Evolutionary conservation across 352 stramenopile genomes (phyloP), one percentile per base, ranked within the genome.

Genomic region (Phytophthora pseudosyringae): DNA sequence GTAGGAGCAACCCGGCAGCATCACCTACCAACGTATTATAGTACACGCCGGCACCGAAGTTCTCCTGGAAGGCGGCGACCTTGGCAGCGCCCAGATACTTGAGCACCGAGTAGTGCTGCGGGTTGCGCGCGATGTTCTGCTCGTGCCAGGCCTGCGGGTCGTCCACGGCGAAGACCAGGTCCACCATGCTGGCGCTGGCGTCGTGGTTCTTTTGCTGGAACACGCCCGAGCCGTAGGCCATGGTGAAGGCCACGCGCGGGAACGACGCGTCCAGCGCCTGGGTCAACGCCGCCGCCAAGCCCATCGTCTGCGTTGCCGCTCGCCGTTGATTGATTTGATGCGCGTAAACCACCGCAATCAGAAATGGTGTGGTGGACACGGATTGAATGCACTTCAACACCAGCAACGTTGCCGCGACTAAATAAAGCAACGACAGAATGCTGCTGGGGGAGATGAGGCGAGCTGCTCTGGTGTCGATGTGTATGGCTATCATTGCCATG

Each of bases 91-190:
- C 89, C 45, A 94, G 64, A 61, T 75, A 73, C 70, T 93, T 80
- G 32, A 97, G 73, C 21, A 90, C 70, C 44, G 88, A 96, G 74
- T 96, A 96, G 51, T 96, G 88, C 15, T 78, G 64, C 32, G 81
- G 75, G 44, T 96, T 91, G 55, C 81, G 86, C 50, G 44, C 65
- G 21, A 96, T 63, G 60, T 97, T 96, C 28, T 83, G 82, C 11
- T 75, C 64, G 77, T 97, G 90, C 90, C 90, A 97, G 48, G 69
- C 67, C 26, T 73, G 61, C 15, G 90, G 80, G 64, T 97, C 83
- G 48, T 92, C 76, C 38, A 97, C 90, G 1, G 86, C 90, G 49
- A 97, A 91, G 8, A 97, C 86, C 36, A 97, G 81, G 57, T 97
- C 90, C 38, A 97, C 75, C 87, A 97, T 93, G 32, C 83, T 89